Base-by-base conservation (phyloP, 148 eudicot genomes). In the Mesembryanthemum crystallinum region DNA sequence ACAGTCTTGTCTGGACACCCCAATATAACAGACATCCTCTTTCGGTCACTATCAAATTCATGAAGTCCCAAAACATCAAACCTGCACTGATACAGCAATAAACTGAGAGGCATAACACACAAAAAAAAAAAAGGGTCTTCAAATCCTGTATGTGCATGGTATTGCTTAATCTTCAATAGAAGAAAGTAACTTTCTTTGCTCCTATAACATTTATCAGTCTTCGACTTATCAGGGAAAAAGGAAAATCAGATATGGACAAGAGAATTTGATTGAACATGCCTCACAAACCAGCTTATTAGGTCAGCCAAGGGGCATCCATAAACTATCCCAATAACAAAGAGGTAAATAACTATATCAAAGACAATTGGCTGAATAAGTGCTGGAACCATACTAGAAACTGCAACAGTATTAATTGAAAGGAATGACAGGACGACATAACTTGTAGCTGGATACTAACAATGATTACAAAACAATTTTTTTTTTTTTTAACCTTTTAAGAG, bases 41-140 rank as follows among this genome's bases (percentile, higher is more conserved):
- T 96, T 35, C 99, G 87, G 29, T 96, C 99, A 82, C 99, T 96
- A 73, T 96, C 98, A 76, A 96, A 96, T 83, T 96, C 99, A 57
- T 96, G 99, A 82, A 96, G 83, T 59, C 98, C 99, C 85, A 96
- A 80, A 21, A 96, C 99, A 83, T 89, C 90, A 81, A 86, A 96
- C 94, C 99, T 96, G 99, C 73, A 80, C 33, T 69, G 54, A 69
- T 39, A 49, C 32, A 73, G 59, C n/a, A 51, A 74, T 35, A 60
- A 54, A 39, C 9, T 71, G 20, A 81, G 63, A 66, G 73, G 74
- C 49, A 30, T 14, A 10, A 42, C 35, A 29, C 70, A 49, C 58
- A 30, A 17, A 21, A 52, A 28, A 64, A 30, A 17, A 21, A 52
- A 28, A 72, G 75, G 67, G 12, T 70, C 51, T 73, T 29, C 49